These are phyloP conservation scores for Cutaneotrichosporon mucoides DNA, from an alignment of 1,284 basidiomycete genomes.

Conservation along the genomic window DNA sequence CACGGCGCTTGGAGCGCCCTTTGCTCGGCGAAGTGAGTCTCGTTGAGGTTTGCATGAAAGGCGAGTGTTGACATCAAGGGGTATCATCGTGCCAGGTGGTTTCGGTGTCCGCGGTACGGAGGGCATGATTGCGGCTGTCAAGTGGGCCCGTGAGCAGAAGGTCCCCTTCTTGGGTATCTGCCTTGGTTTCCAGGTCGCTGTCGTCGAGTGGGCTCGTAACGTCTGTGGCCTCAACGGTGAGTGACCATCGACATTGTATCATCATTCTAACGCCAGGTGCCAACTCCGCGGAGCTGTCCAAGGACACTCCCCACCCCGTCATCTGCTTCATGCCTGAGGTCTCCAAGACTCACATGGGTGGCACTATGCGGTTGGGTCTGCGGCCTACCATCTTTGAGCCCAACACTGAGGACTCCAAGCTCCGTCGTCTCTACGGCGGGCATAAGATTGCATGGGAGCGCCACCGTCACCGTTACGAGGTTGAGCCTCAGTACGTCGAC, in stretches of 20 bases:
- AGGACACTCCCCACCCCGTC: constrained; percentile 61
- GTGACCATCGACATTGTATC: neutral
- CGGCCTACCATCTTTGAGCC: constrained; percentile 86
- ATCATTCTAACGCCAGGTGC: constrained; percentile 57
- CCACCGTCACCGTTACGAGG: constrained; percentile 95
- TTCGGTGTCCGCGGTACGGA: constrained; percentile 92
- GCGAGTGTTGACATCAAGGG: constrained; percentile 52
- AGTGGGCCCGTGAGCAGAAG: constrained; percentile 92
- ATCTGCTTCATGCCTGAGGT: constrained; percentile 99
- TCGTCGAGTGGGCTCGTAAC: constrained; percentile 90
- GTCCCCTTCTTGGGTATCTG: constrained; percentile 96
- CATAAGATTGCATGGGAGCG: constrained; percentile 87
- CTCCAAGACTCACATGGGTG: constrained; percentile 95
- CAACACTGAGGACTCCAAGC: constrained; percentile 60
- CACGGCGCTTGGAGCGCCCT: constrained; percentile 94
- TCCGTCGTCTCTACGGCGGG: constrained; percentile 80
- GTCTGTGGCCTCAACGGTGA: constrained; percentile 69
- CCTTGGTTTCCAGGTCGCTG: constrained; percentile 95
- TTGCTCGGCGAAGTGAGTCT: constrained; percentile 71
- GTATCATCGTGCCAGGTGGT: constrained; percentile 92
- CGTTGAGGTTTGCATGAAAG: constrained; percentile 29
- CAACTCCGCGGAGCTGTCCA: constrained; percentile 79
- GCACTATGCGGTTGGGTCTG: constrained; percentile 95
- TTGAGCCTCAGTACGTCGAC: constrained; percentile 84
- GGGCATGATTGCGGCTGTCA: constrained; percentile 95